Percentiles rank a stretch among this genome's conserved stretches.
Evolutionary conservation across 2,329 filamentous ascomycete species (phyloP).

Genomic region (Alternaria triticina): DNA sequence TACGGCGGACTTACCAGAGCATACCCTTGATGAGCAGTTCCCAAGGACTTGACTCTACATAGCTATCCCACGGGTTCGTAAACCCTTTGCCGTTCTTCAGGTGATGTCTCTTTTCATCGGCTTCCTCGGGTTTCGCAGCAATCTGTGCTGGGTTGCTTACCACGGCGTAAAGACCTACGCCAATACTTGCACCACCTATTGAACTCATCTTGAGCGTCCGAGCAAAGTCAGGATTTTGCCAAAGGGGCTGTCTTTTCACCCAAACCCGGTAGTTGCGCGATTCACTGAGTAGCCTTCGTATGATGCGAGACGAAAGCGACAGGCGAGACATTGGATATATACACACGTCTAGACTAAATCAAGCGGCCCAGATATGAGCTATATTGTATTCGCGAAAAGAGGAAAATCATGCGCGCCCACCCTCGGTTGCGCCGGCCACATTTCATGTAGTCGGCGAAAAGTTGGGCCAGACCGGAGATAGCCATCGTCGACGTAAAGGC

Average conservation of each 20-base stretch:
- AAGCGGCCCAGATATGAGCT: background rate
- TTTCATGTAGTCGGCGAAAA: background rate
- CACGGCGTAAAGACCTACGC: constrained; percentile 49
- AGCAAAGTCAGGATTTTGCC: constrained; percentile 30
- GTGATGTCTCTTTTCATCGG: constrained; percentile 58
- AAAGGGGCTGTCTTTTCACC: constrained; percentile 7
- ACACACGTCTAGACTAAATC: background rate
- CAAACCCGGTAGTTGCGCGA: background rate
- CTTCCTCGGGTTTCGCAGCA: constrained; percentile 54
- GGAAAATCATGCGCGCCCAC: background rate
- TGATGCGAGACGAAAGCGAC: constrained; percentile 6
- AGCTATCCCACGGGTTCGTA: constrained; percentile 65
- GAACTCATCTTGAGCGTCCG: constrained; percentile 42
- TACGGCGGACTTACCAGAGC: constrained; percentile 41
- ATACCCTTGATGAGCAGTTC: constrained; percentile 47
- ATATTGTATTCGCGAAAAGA: background rate
- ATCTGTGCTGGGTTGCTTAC: constrained; percentile 49
- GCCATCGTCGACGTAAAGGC: constrained; percentile 17
- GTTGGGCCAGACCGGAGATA: constrained; percentile 21
- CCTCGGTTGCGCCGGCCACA: constrained; percentile 2
- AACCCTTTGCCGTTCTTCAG: constrained; percentile 61
- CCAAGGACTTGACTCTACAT: constrained; percentile 44
- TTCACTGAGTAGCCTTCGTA: background rate
- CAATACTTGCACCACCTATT: constrained; percentile 27
- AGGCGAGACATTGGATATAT: constrained; percentile 20